A percentile compares a stretch with the other conserved stretches of the same genome.
Evolutionary conservation across 305 asterid species (phyloP).

Genomic region (Petunia hybrid): DNA sequence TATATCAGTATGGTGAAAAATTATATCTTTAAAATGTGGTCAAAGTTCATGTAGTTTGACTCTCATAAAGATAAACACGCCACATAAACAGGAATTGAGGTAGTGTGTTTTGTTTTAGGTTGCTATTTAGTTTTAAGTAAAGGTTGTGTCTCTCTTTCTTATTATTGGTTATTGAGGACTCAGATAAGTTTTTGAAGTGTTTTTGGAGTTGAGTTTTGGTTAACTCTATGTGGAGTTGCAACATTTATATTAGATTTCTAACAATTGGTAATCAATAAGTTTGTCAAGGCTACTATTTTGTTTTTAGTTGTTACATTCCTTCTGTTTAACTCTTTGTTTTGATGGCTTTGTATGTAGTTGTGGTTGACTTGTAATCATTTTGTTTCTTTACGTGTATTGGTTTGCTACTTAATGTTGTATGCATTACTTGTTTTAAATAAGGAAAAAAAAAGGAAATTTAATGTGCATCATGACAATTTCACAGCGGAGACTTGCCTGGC

Average conservation of each 20-base stretch:
- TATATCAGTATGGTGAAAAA: too few relatives aligned
- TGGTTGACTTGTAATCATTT: conserved; percentile 23
- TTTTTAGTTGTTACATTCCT: background rate
- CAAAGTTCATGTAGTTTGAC: too few relatives aligned
- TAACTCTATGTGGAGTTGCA: background rate
- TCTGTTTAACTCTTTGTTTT: background rate
- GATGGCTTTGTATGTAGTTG: background rate
- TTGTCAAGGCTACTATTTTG: background rate
- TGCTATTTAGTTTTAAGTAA: too few relatives aligned
- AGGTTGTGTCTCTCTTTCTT: background rate
- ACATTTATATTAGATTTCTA: background rate
- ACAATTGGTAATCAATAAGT: background rate
- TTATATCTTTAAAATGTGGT: too few relatives aligned
- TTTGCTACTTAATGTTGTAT: conserved; percentile 18
- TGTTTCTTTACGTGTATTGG: background rate
- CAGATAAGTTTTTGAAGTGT: conserved; percentile 20
- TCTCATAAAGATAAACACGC: too few relatives aligned
- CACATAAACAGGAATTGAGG: too few relatives aligned
- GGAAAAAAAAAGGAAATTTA: background rate
- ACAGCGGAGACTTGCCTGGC: background rate
- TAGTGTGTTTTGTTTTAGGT: too few relatives aligned
- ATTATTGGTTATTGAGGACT: background rate
- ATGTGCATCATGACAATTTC: background rate
- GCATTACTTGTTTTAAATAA: background rate
- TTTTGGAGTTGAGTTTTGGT: conserved; percentile 21